These are phyloP conservation scores for Coemansia sp. DNA, from an alignment of 192 early-diverging fungal species.

Conservation along the genomic window DNA sequence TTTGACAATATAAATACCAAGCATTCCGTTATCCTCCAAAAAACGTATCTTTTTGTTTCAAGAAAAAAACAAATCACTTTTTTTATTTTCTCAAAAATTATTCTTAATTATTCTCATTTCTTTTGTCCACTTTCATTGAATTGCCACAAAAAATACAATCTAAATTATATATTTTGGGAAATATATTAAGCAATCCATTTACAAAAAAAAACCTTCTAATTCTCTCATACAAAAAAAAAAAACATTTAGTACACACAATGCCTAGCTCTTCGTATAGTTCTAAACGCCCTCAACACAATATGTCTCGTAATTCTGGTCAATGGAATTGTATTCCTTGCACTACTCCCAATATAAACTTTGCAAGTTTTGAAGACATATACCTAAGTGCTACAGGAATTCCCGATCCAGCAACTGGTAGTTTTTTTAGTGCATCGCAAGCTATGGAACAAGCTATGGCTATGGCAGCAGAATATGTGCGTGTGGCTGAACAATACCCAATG, in stretches of 20 bases:
- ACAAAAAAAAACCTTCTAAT: background rate
- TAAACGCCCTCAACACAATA: background rate
- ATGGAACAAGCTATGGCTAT: conserved; percentile 6
- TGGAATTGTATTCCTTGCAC: conserved; percentile 11
- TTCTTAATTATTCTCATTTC: background rate
- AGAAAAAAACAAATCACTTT: background rate
- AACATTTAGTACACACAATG: background rate
- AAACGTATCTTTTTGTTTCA: background rate
- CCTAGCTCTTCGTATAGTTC: background rate
- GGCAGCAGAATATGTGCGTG: conserved; percentile 6
- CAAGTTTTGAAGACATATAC: conserved; percentile 7
- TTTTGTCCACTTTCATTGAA: background rate
- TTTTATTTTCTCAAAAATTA: background rate
- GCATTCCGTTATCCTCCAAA: background rate
- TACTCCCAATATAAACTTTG: background rate
- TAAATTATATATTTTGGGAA: no score
- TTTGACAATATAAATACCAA: background rate
- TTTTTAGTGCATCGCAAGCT: conserved; percentile 1
- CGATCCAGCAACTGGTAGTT: background rate
- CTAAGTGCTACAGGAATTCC: background rate
- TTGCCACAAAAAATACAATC: background rate
- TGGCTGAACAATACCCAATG: conserved; percentile 12
- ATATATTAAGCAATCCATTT: background rate
- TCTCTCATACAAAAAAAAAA: no score
- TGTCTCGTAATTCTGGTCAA: background rate